Evolutionary conservation across 1,284 basidiomycete genomes (phyloP), one percentile per base, ranked within the genome.

Genomic region (Sporisorium sorghi): DNA sequence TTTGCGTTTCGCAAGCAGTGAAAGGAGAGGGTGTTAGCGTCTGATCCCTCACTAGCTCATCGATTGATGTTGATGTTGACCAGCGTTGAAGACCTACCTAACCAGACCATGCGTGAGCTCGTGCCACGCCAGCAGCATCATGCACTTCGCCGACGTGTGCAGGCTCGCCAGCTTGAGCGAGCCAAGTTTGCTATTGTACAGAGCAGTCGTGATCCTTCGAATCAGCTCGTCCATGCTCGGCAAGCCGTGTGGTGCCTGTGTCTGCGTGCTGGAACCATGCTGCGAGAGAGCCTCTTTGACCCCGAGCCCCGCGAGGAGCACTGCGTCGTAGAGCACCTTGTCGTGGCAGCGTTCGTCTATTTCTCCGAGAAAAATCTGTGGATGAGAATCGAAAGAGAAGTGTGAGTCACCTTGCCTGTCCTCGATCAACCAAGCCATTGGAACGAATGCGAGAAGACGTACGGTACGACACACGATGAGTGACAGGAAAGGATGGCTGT

Each of bases 51-150:
- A 5, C 12, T 15, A 15, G 19, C 28, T 9, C 15, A 6, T 32
- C 21, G 28, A 19, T 15, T 8, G n/a, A 12, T 6, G 47, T 14
- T 15, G 30, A 23, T 3, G 11, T 2, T 2, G n/a, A 23, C 19
- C 11, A 14, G 19, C 2, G 10, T 5, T 26, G 7, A 4, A 15
- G 17, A 57, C 72, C 62, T 39, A 74, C 72, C 43, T 64, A 1
- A 60, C 19, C 11, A 47, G 48, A 17, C 69, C 69, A 1, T 24
- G 42, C 2, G 42, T 46, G 5, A 76, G 65, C 43, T 72, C 58
- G 50, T 72, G 64, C 73, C 73, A 76, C 1, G 63, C 73, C 10
- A 76, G n/a, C 12, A 76, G 53, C 58, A 72, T 61, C 30, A 59
- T 51, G 28, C 47, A 49, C 35, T 74, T 60, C 10, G 39, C 35